Evolutionary conservation across 2,329 filamentous ascomycete species (phyloP), one percentile per base, ranked within the genome.

Genomic region (Monilinia fructicola): DNA sequence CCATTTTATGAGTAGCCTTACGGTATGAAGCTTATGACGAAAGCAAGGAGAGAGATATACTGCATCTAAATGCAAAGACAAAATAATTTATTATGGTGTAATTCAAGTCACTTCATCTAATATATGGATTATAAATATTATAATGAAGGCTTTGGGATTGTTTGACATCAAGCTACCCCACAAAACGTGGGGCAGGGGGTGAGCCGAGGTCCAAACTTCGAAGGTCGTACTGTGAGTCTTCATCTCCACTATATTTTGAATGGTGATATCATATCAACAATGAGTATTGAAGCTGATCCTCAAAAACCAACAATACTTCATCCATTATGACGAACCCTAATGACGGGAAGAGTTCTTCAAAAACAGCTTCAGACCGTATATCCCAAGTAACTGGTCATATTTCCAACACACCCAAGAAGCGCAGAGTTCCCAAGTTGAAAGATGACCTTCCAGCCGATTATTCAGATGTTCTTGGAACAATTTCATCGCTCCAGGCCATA

Each of bases 381-480:
- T 73, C 72, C 10, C 74, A 77, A 74, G 73, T 72, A 14, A 69
- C 71, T 67, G 73, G 66, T 53, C 76, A 68, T 73, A 72, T 74
- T 68, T 70, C 58, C 54, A 31, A 35, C 3, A 70, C 64, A 74
- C 52, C 74, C 75, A 67, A 74, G 75, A 70, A 75, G 46, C 69
- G 67, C 63, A 65, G 67, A 58, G 40, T 67, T 61, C 38, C 75
- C 53, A 78, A 76, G 65, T 74, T 71, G 10, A 74, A 77, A 46
- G 73, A 77, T 46, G 78, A 79, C 11, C 79, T 86, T 0, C 86
- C 86, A 35, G 80, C 84, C 60, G 85, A 89, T 74, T 86, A 88
- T 75, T 84, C 83, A 44, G 87, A 89, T 70, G 81, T 88, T 21
- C 81, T 87, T 0, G 77, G 76, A n/a, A 84, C 88, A 70, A 78